Percentiles rank a stretch among this genome's conserved stretches.
phyloP scores from a whole-genome alignment of 345 rosid species.

The Ailanthus altissimus region DNA sequence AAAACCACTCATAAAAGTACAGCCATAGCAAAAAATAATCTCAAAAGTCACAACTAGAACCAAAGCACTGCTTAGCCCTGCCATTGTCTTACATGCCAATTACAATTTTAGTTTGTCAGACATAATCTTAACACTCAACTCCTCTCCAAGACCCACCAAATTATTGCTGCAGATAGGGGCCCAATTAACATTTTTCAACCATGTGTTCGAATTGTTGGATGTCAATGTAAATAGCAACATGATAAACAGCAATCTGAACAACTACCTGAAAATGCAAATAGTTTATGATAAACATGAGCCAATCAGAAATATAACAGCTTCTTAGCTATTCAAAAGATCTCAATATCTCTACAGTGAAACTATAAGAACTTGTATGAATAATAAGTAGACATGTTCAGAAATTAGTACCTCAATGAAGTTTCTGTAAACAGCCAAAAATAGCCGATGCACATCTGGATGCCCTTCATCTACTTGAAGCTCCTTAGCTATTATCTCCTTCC shows the following conservation, averaged over 20 bases:
- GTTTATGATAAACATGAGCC: neutral
- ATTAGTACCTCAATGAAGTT: constrained; percentile 83
- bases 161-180: neutral
- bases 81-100: neutral
- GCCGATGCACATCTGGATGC: constrained; percentile 73
- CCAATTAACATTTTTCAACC: neutral
- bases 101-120: neutral
- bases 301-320: neutral
- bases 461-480: constrained; percentile 74
- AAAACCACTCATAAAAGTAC: neutral
- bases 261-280: neutral
- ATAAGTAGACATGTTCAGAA: neutral
- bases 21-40: neutral
- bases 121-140: no score
- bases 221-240: neutral
- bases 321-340: neutral
- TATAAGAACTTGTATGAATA: neutral
- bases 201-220: neutral
- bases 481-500: constrained; percentile 89
- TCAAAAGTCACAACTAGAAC: neutral
- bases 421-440: constrained; percentile 80
- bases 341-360: neutral
- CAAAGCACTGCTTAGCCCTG: neutral
- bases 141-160: neutral
- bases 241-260: neutral